Evolutionary conservation across 2,329 filamentous ascomycete genomes (phyloP).

Genomic region (Hypoxylon sp.): DNA sequence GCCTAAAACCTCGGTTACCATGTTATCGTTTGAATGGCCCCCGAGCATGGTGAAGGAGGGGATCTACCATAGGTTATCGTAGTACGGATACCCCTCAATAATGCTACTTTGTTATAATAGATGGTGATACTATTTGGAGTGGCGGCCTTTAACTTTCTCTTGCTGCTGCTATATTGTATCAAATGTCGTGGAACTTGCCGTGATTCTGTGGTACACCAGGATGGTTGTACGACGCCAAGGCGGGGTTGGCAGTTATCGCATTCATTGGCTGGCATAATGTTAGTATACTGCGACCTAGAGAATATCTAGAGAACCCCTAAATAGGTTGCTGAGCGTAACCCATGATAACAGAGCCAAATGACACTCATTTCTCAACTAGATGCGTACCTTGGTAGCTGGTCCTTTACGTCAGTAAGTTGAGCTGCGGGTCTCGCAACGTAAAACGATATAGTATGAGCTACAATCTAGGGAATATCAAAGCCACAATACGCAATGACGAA

Average conservation of each 20-base stretch:
- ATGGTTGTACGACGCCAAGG: constrained; percentile 3
- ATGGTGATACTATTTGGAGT: constrained; percentile 21
- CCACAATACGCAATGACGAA: constrained; percentile 1
- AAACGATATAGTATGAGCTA: constrained; percentile 5
- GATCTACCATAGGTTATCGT: constrained; percentile 22
- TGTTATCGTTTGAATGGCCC: constrained; percentile 27
- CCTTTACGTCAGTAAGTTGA: constrained; percentile 13
- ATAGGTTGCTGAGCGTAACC: neutral
- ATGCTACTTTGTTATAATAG: constrained; percentile 10
- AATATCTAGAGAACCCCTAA: constrained; percentile 3
- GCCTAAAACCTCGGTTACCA: constrained; percentile 38
- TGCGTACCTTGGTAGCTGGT: neutral
- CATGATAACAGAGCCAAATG: neutral
- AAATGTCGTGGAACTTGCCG: constrained; percentile 6
- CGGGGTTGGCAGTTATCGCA: constrained; percentile 19
- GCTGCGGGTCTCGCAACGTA: neutral
- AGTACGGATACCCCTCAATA: constrained; percentile 25
- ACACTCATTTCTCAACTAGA: neutral
- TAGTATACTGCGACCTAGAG: constrained; percentile 2
- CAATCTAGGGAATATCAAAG: constrained; percentile 6
- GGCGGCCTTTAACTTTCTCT: constrained; percentile 17
- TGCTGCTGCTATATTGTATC: constrained; percentile 7
- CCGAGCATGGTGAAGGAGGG: constrained; percentile 13
- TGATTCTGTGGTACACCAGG: constrained; percentile 9
- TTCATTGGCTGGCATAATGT: constrained; percentile 11